Conservation (phyloP, 495 filamentous ascomycete species). For the Xylaria scruposa region DNA sequence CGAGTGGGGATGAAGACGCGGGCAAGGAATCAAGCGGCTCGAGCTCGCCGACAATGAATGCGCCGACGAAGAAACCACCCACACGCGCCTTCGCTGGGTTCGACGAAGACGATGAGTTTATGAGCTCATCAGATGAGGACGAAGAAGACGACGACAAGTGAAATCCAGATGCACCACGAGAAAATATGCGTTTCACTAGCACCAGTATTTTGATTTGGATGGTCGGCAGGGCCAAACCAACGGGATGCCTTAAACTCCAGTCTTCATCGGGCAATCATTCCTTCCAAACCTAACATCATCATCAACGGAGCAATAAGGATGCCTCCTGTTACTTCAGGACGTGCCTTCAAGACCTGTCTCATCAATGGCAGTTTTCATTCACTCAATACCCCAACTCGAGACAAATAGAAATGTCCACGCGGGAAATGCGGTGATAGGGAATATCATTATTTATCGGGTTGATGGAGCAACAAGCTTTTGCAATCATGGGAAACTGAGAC, state of each 20-base stretch:
- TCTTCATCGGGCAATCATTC: not conserved
- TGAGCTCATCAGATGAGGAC: constrained; percentile 78
- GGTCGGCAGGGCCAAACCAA: not conserved
- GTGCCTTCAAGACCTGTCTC: too few relatives aligned
- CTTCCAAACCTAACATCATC: not conserved
- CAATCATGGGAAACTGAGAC: not conserved
- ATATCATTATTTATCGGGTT: not conserved
- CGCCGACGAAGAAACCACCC: constrained; percentile 52
- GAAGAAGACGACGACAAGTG: constrained; percentile 29
- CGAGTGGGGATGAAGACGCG: constrained; percentile 45
- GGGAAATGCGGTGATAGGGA: not conserved
- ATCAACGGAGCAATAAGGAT: not conserved
- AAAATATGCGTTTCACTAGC: not conserved
- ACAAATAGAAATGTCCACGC: not conserved
- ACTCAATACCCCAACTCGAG: not conserved
- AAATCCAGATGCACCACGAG: not conserved
- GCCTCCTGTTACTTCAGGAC: not conserved
- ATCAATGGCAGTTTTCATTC: not conserved
- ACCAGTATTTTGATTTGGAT: not conserved
- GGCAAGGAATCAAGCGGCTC: constrained; percentile 45
- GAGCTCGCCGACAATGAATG: constrained; percentile 42
- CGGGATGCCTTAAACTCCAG: not conserved
- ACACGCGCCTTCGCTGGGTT: constrained; percentile 76
- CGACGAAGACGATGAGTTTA: constrained; percentile 90
- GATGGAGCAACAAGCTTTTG: not conserved